These are phyloP conservation scores for Lyophyllum decastes DNA, from an alignment of 768 basidiomycete species.

Conservation along the genomic window DNA sequence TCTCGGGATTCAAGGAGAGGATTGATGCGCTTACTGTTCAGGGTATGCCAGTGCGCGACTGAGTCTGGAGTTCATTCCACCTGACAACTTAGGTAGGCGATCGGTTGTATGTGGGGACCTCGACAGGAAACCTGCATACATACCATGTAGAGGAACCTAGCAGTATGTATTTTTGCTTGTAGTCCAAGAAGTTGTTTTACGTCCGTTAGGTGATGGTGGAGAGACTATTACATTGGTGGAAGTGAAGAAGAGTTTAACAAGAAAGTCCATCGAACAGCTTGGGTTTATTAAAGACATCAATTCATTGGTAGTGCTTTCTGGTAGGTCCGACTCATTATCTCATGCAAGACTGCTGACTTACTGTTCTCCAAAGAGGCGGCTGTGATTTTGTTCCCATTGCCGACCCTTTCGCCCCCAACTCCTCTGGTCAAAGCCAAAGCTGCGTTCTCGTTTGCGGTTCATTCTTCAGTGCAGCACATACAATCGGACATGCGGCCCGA, in stretches of 20 bases:
- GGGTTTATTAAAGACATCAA: constrained; percentile 85
- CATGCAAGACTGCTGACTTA: background rate
- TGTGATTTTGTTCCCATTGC: constrained; percentile 76
- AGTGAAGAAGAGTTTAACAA: constrained; percentile 62
- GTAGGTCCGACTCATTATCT: constrained; percentile 42
- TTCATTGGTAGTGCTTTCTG: constrained; percentile 81
- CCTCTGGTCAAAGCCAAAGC: constrained; percentile 75
- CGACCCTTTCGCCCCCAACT: constrained; percentile 69
- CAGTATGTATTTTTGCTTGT: constrained; percentile 28
- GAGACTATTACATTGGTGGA: constrained; percentile 50
- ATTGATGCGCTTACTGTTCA: constrained; percentile 44
- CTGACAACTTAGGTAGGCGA: constrained; percentile 39
- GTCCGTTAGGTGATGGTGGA: constrained; percentile 29
- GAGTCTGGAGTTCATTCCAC: background rate
- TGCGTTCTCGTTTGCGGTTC: constrained; percentile 80
- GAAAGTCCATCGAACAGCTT: constrained; percentile 84
- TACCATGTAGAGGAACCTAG: constrained; percentile 44
- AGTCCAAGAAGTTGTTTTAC: background rate
- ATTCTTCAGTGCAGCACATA: constrained; percentile 58
- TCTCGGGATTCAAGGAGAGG: constrained; percentile 46
- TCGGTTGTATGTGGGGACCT: constrained; percentile 64
- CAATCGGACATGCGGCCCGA: constrained; percentile 25
- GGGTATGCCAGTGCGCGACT: constrained; percentile 28
- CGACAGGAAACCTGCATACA: constrained; percentile 54
- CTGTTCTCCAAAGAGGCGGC: constrained; percentile 54